Base-by-base conservation (phyloP, 2,329 filamentous ascomycete species). In the Monosporascus sp. region DNA sequence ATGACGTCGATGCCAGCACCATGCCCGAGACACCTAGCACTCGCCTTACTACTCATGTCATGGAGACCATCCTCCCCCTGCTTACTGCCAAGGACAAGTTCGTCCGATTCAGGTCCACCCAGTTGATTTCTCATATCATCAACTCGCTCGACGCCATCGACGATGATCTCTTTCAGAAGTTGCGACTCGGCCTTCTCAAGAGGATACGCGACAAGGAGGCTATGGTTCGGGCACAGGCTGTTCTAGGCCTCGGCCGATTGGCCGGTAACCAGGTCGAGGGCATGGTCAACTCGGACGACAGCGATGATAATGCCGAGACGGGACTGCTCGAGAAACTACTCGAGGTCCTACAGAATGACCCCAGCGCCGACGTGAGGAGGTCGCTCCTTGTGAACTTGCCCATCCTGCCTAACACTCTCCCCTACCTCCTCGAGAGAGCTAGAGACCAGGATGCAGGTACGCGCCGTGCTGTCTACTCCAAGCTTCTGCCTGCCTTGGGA, bases 131-230 rank as follows among this genome's bases (percentile, higher is more conserved):
- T 2, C 89, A 96, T 67, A 86, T 97, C 57, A 87, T 99, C 72
- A 96, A 96, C 72, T 94, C 88, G 14, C 79, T 99, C 25, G 90
- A 96, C 57, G 87, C 90, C 2, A 90, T 97, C 62, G 94, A 97
- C 64, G 91, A 96, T 67, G 90, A 94, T 48, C 74, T 97, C 11
- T 99, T 96, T 68, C 85, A 91, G 62, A 82, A 90, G 54, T 78
- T 97, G 55, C 83, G 90, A 50, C 80, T 89, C 50, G 88, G 87
- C 0, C 76, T 99, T 38, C 74, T 96, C 45, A 95, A 89, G 72
- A 82, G 94, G 36, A 87, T 97, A 49, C 85, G 90, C 60, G 94
- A 99, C 72, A 97, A 97, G 72, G 94, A 99, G 68, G 83, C 91
- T 7, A 89, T 92, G 68, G 90, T 99, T 8, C 85, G 94, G 55